A percentile compares a stretch with the other conserved stretches of the same genome.
Conservation (phyloP, 2,329 filamentous ascomycete species). For the Neopestalotiopsis sp. region DNA sequence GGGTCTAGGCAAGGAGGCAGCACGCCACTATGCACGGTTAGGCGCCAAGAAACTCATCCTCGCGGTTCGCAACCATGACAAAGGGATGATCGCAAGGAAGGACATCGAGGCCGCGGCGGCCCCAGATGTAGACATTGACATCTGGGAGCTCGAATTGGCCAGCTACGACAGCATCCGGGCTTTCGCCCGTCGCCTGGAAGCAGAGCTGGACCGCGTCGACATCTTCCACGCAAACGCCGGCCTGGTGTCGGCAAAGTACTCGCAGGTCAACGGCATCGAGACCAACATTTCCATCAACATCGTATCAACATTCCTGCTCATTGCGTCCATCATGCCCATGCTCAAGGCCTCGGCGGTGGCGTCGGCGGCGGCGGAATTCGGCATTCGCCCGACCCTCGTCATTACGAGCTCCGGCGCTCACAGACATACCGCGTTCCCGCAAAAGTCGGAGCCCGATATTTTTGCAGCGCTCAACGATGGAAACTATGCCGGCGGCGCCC, state of each 20-base stretch:
- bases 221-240: conserved; percentile 49
- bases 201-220: conserved; percentile 48
- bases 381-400: conserved; percentile 31
- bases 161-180: conserved; percentile 50
- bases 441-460: conserved; percentile 34
- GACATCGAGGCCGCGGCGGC: conserved; percentile 39
- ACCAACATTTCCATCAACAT: conserved; percentile 57
- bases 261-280: conserved; percentile 51
- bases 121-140: conserved; percentile 42
- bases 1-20: conserved; percentile 42
- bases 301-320: conserved; percentile 57
- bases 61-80: conserved; percentile 37
- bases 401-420: conserved; percentile 37
- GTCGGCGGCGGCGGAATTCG: conserved; percentile 20
- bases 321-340: conserved; percentile 55
- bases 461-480: conserved; percentile 32
- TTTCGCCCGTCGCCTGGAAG: conserved; percentile 45
- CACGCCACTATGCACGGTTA: conserved; percentile 32
- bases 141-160: conserved; percentile 57
- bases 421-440: conserved; percentile 32
- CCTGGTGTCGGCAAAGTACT: conserved; percentile 33
- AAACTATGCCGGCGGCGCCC: not conserved
- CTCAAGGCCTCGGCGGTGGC: conserved; percentile 45
- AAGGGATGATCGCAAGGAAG: conserved; percentile 43
- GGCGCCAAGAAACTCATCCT: conserved; percentile 37